Evolutionary conservation across 345 rosid species (phyloP).

Genomic region (Raphanus sativus): DNA sequence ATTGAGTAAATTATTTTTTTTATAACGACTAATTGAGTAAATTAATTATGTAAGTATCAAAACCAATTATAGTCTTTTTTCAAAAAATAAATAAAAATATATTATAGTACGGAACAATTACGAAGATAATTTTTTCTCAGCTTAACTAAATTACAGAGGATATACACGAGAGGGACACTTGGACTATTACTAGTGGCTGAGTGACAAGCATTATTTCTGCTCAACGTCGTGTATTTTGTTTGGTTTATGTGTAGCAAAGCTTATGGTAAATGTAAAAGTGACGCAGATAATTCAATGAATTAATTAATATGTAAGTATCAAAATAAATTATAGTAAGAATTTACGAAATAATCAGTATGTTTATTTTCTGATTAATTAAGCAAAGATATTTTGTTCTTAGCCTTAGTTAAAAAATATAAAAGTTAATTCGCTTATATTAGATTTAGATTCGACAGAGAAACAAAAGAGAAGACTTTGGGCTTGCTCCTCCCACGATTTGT

Average conservation of each 20-base stretch:
- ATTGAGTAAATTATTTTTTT: background rate
- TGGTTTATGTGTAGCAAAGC: constrained; percentile 40
- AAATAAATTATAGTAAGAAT: background rate
- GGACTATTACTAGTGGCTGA: constrained; percentile 55
- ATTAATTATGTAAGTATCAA: background rate
- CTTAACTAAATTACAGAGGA: constrained; percentile 36
- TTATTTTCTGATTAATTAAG: background rate
- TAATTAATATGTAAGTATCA: background rate
- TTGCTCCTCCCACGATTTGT: constrained; percentile 30
- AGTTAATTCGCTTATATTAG: background rate
- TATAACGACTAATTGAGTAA: background rate
- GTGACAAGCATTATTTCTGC: constrained; percentile 37
- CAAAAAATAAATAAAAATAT: too few relatives aligned
- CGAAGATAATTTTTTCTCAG: too few relatives aligned
- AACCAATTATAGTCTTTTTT: too few relatives aligned
- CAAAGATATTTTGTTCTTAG: background rate
- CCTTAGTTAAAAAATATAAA: background rate
- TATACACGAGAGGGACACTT: constrained; percentile 51
- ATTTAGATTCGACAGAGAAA: background rate
- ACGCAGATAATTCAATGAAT: background rate
- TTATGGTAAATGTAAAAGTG: constrained; percentile 44
- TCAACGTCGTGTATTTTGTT: constrained; percentile 40
- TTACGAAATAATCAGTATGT: background rate
- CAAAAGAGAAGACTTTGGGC: constrained; percentile 10
- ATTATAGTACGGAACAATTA: too few relatives aligned